Base-by-base conservation (phyloP, 768 basidiomycete species). In the Boletus fagicola region DNA sequence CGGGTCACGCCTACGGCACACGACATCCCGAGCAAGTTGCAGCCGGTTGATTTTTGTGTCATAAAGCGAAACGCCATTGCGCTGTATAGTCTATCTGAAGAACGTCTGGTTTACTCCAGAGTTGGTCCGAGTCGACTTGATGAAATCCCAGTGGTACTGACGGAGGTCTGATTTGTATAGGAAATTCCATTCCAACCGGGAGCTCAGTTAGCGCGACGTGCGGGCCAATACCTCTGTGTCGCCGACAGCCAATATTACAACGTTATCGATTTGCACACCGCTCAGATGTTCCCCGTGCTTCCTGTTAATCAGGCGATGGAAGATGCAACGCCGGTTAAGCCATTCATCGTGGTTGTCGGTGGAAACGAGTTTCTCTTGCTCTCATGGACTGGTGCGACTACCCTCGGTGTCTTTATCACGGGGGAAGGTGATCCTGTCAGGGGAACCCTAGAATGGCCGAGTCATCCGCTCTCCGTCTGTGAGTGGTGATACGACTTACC, bases 381-480 rank as follows among this genome's bases (percentile, higher is more conserved):
- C 16, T 90, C 90, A 2, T 94, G 88, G 83, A 94, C 87, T 1
- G 95, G 92, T 15, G 74, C 78, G 4, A 84, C 81, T 51, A 90
- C 91, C 0, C 76, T 98, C 40, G 95, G 95, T 0, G 75, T 98
- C 11, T 98, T 98, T 64, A 79, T 98, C 61, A 92, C 83, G 15
- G 83, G 85, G 0, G 82, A 84, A 2, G 94, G 93, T 0, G 94
- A 96, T 70, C 93, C 95, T 5, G 87, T 93, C 9, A 81, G 94
- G 46, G 94, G 94, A 2, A 95, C 94, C 2, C 74, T 97, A 44
- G 83, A 92, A 67, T 97, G 93, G 92, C 80, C 84, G 3, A 81
- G 77, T 49, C 86, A 95, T 76, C 92, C 94, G 0, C 74, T 84
- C 24, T 81, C 85, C 20, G 75, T 93, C 38, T 86, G 92, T 94